Evolutionary conservation across 2,329 filamentous ascomycete species (phyloP).

Genomic region (Fusarium newnesense): DNA sequence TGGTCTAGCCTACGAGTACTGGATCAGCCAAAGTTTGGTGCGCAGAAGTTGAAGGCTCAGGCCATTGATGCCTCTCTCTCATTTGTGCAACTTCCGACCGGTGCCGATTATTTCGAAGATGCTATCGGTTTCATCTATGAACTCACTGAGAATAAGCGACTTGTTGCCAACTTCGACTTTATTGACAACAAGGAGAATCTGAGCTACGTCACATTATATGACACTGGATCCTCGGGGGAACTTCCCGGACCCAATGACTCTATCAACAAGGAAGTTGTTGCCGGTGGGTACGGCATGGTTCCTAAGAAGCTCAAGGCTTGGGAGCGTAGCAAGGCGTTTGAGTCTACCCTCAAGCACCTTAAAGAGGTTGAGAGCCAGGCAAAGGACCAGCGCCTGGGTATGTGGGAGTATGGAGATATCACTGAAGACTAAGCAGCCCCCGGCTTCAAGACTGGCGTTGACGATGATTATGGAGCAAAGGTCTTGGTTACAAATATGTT

Average conservation of each 20-base stretch:
- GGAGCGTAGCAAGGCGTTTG: conserved; percentile 79
- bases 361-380: conserved; percentile 80
- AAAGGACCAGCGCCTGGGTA: conserved; percentile 82
- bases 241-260: conserved; percentile 74
- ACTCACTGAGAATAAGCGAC: conserved; percentile 76
- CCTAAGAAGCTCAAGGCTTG: conserved; percentile 90
- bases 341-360: conserved; percentile 76
- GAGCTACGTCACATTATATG: conserved; percentile 88
- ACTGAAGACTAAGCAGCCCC: conserved; percentile 78
- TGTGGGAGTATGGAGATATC: conserved; percentile 99
- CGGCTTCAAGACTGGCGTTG: background rate
- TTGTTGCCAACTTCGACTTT: conserved; percentile 92
- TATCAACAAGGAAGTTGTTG: conserved; percentile 88
- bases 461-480: conserved; percentile 6
- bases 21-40: conserved; percentile 79
- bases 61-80: conserved; percentile 88
- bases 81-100: conserved; percentile 86
- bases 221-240: conserved; percentile 71
- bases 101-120: conserved; percentile 84
- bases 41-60: conserved; percentile 85
- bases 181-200: conserved; percentile 81
- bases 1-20: conserved; percentile 89
- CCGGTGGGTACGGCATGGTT: conserved; percentile 88
- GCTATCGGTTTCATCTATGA: conserved; percentile 80
- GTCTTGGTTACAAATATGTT: conserved; percentile 24